A percentile compares a stretch with the other conserved stretches of the same genome.
phyloP scores from a whole-genome alignment of 208 protist species.

The Phytomonas francai region DNA sequence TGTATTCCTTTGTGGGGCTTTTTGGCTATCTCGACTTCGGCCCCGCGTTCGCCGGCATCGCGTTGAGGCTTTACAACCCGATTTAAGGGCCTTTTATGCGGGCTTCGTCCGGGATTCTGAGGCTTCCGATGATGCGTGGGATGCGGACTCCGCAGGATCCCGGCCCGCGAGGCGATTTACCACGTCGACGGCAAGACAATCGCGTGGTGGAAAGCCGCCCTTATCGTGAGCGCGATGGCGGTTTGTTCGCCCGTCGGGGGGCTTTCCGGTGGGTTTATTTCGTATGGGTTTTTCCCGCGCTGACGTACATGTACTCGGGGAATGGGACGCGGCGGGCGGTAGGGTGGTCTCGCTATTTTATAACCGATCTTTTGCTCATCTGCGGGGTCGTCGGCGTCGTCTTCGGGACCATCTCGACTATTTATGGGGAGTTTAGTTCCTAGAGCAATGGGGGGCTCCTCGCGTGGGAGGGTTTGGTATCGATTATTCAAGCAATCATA shows the following conservation, averaged over 20 bases:
- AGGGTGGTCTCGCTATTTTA: constrained; percentile 47
- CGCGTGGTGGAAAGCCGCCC: constrained; percentile 40
- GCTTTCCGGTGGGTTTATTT: constrained; percentile 60
- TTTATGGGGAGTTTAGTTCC: constrained; percentile 35
- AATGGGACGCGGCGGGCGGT: constrained; percentile 26
- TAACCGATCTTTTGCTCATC: constrained; percentile 53
- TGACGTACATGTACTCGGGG: constrained; percentile 65
- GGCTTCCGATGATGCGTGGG: constrained; percentile 70
- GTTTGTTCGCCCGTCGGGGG: constrained; percentile 37
- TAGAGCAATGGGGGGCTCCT: neutral
- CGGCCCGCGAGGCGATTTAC: constrained; percentile 54
- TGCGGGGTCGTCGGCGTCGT: constrained; percentile 57
- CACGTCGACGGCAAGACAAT: constrained; percentile 36
- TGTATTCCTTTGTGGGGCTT: constrained; percentile 74
- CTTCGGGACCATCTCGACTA: constrained; percentile 43
- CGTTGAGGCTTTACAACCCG: constrained; percentile 58
- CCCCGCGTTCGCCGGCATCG: constrained; percentile 23
- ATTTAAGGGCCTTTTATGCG: constrained; percentile 35
- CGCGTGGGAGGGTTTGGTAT: neutral
- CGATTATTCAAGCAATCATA: constrained; percentile 2
- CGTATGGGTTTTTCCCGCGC: constrained; percentile 64
- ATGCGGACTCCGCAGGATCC: constrained; percentile 56
- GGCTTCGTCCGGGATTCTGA: constrained; percentile 46
- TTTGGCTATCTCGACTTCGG: constrained; percentile 82
- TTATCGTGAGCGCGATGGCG: constrained; percentile 30